Evolutionary conservation across 192 early-diverging fungal genomes (phyloP).

Genomic region (Coemansia asiatica): DNA sequence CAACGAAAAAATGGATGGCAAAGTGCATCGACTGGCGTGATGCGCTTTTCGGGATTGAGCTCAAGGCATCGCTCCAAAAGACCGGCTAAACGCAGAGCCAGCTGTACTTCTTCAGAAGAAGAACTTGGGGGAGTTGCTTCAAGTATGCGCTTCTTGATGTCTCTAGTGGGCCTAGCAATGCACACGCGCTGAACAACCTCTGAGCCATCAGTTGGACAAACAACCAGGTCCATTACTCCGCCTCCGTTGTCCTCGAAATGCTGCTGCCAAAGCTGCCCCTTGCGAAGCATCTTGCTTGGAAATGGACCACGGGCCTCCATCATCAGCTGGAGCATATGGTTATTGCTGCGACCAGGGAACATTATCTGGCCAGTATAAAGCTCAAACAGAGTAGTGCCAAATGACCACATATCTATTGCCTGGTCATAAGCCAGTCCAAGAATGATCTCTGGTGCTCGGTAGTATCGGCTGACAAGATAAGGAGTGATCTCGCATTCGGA

Average conservation of each 20-base stretch:
- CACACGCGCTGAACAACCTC: constrained; percentile 69
- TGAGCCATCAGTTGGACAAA: constrained; percentile 56
- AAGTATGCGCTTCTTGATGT: constrained; percentile 70
- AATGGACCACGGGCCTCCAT: constrained; percentile 93
- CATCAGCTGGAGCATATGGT: constrained; percentile 92
- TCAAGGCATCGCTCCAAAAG: constrained; percentile 82
- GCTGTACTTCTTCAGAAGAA: constrained; percentile 31
- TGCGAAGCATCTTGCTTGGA: constrained; percentile 77
- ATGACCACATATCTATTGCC: constrained; percentile 93
- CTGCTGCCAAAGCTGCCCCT: constrained; percentile 76
- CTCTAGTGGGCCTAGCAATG: constrained; percentile 66
- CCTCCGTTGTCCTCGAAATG: constrained; percentile 83
- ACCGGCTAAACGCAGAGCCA: constrained; percentile 72
- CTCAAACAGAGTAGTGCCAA: constrained; percentile 93
- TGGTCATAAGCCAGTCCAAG: constrained; percentile 85
- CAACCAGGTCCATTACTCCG: constrained; percentile 42
- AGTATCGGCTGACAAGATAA: constrained; percentile 93
- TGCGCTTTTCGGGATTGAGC: constrained; percentile 85
- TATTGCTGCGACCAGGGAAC: constrained; percentile 91
- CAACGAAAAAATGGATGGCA: constrained; percentile 85
- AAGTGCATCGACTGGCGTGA: constrained; percentile 83
- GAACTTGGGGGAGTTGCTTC: constrained; percentile 54
- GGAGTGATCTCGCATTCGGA: constrained; percentile 92
- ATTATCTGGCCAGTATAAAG: constrained; percentile 93
- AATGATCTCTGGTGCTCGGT: constrained; percentile 96